Conservation (phyloP, 768 basidiomycete genomes). For the Mrakia frigida region DNA sequence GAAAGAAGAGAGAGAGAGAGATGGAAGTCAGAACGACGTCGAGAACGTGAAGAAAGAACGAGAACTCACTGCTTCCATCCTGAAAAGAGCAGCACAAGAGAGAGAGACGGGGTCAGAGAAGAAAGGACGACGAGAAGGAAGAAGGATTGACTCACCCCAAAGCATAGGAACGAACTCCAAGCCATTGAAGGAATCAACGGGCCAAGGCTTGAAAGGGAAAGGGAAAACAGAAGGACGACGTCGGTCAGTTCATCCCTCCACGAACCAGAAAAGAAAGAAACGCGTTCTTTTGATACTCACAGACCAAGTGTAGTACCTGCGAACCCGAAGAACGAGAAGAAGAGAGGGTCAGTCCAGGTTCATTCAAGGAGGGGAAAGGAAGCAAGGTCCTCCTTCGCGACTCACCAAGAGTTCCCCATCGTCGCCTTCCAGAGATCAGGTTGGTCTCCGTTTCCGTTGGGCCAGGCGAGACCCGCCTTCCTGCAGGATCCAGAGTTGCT, state of each 20-base stretch:
- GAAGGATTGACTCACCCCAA: background rate
- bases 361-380: background rate
- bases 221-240: background rate
- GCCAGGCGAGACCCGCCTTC: slow-evolving; percentile 32
- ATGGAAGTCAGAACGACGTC: too few relatives aligned
- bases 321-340: background rate
- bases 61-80: slow-evolving; percentile 19
- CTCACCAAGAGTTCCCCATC: slow-evolving; percentile 31
- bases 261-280: background rate
- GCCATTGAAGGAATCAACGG: slow-evolving; percentile 16
- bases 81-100: background rate
- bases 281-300: background rate
- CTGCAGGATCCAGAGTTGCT: background rate
- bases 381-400: background rate
- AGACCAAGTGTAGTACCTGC: slow-evolving; percentile 33
- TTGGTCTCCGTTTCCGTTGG: slow-evolving; percentile 28
- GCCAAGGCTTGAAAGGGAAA: slow-evolving; percentile 15
- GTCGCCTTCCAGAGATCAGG: slow-evolving; percentile 17
- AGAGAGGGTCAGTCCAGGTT: background rate
- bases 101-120: background rate
- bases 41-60: background rate
- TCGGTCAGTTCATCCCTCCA: background rate
- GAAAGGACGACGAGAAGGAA: background rate
- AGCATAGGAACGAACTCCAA: slow-evolving; percentile 33
- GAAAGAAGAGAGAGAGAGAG: background rate